Conservation (phyloP, 208 protist genomes). For the Trypanosoma platydactyli region DNA sequence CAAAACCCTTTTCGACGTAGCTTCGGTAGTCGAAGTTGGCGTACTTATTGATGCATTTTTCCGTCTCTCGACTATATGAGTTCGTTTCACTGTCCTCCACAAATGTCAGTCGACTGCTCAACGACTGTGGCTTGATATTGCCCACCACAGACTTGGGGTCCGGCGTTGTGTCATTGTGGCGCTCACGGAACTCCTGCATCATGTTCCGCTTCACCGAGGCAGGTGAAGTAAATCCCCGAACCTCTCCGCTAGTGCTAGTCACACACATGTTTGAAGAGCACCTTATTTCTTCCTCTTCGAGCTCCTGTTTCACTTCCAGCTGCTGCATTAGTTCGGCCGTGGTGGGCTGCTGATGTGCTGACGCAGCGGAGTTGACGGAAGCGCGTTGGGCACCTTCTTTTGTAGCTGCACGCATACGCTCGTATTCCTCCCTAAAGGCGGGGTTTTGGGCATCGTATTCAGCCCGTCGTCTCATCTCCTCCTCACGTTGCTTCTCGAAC, state of each 20-base stretch:
- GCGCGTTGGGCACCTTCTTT: conserved; percentile 19
- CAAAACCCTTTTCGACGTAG: conserved; percentile 58
- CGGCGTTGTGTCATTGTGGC: conserved; percentile 19
- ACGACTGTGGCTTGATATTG: conserved; percentile 6
- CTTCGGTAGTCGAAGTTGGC: conserved; percentile 79
- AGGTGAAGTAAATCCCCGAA: background rate
- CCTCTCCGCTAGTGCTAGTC: background rate
- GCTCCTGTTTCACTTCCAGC: conserved; percentile 18
- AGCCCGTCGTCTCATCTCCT: conserved; percentile 78
- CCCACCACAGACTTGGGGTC: conserved; percentile 2
- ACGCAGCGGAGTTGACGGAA: background rate
- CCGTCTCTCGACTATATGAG: conserved; percentile 57
- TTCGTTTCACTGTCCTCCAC: conserved; percentile 34
- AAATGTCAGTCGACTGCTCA: conserved; percentile 38
- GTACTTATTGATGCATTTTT: conserved; percentile 42
- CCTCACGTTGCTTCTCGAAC: conserved; percentile 76
- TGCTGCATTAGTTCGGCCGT: conserved; percentile 23
- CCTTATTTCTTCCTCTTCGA: conserved; percentile 15
- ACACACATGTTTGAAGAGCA: background rate
- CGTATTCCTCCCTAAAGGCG: conserved; percentile 69
- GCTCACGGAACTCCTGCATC: conserved; percentile 36
- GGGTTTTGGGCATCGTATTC: conserved; percentile 82
- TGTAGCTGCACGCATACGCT: conserved; percentile 40
- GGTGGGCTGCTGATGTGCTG: conserved; percentile 11
- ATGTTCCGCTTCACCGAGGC: conserved; percentile 27